Evolutionary conservation across 2,329 filamentous ascomycete genomes (phyloP).

Genomic region (Fusarium phyllophilum): DNA sequence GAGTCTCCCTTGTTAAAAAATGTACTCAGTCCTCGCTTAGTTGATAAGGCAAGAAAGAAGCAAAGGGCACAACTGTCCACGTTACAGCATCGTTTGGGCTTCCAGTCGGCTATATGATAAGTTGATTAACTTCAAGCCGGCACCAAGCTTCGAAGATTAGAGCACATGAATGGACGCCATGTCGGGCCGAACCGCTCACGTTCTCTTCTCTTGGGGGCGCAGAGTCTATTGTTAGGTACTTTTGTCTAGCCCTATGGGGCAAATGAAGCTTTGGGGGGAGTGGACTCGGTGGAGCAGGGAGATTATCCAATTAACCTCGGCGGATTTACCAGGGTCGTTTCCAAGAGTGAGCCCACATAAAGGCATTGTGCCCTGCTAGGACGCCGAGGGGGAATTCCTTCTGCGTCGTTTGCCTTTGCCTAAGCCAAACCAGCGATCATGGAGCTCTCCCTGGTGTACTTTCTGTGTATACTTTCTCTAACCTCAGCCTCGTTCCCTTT

Average conservation of each 20-base stretch:
- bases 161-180: neutral
- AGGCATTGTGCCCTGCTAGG: neutral
- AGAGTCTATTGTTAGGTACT: neutral
- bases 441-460: neutral
- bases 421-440: neutral
- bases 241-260: neutral
- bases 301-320: neutral
- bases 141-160: no score
- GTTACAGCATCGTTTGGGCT: no score
- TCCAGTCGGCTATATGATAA: rapidly evolving
- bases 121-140: no score
- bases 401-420: neutral
- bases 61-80: no score
- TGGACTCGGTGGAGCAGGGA: neutral
- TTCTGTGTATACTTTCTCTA: neutral
- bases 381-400: neutral
- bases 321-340: neutral
- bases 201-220: neutral
- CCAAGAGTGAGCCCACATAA: neutral
- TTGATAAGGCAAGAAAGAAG: neutral
- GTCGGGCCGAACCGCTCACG: neutral
- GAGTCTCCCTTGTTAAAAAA: neutral
- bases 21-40: neutral
- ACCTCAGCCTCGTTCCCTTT: neutral
- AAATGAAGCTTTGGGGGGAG: neutral